These are phyloP conservation scores for Rugosomyces carneus DNA, from an alignment of 1,284 basidiomycete species.

Conservation along the genomic window DNA sequence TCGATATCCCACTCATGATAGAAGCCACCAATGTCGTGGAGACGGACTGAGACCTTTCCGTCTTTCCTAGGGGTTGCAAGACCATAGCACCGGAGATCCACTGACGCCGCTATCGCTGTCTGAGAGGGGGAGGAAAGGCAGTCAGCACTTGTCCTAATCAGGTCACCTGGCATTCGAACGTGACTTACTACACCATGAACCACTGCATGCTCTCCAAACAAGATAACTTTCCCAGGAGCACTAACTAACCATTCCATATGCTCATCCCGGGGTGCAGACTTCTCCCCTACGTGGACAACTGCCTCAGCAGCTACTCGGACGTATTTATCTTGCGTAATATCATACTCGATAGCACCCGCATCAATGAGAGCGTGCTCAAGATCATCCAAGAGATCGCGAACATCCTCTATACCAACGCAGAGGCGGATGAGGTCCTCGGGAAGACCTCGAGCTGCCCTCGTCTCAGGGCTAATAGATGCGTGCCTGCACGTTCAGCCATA, in stretches of 20 bases:
- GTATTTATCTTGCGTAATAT: slow-evolving; percentile 45
- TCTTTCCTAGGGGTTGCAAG: slow-evolving; percentile 74
- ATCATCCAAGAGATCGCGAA: slow-evolving; percentile 90
- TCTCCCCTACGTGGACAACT: slow-evolving; percentile 62
- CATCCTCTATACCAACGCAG: slow-evolving; percentile 98
- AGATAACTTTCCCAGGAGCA: slow-evolving; percentile 95
- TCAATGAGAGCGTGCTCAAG: slow-evolving; percentile 89
- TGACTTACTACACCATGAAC: slow-evolving; percentile 89
- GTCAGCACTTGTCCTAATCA: neutral
- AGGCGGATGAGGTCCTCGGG: slow-evolving; percentile 97
- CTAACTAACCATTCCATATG: slow-evolving; percentile 78
- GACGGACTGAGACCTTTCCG: slow-evolving; percentile 69
- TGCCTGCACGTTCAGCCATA: slow-evolving; percentile 54
- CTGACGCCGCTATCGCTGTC: slow-evolving; percentile 93
- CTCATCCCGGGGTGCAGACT: slow-evolving; percentile 44
- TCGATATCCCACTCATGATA: slow-evolving; percentile 78
- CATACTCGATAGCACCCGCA: slow-evolving; percentile 79
- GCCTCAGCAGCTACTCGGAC: slow-evolving; percentile 40
- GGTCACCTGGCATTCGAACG: neutral
- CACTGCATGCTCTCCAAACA: slow-evolving; percentile 99
- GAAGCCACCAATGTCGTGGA: slow-evolving; percentile 78
- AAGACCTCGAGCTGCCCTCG: slow-evolving; percentile 87
- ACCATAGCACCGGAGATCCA: slow-evolving; percentile 94
- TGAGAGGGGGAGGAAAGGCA: slow-evolving; percentile 25
- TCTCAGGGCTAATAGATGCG: slow-evolving; percentile 93